Base-by-base conservation (phyloP, 176 grass and related monocot species). In the Oryza nivara region DNA sequence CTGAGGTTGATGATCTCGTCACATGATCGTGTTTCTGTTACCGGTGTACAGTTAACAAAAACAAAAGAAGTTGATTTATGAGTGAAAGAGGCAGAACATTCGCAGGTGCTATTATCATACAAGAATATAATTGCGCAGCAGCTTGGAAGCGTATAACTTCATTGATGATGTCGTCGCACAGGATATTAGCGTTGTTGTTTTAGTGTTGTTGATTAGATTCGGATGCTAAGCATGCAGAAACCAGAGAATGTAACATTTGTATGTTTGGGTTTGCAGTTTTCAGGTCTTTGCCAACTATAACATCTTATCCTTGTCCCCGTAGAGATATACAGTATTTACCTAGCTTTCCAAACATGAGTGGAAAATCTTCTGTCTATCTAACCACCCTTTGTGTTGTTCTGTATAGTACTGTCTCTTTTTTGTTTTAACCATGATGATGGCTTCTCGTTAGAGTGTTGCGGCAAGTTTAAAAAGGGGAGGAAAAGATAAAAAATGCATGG, bases 1-100 rank as follows among this genome's bases (percentile, higher is more conserved):
- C 96, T 0, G 89, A 94, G 86, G 96, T 98, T 9, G 96, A 95
- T 10, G 96, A 98, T 79, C 76, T 90, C 14, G 89, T 90, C 46
- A 83, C 96, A 20, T 95, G 87, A 98, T 30, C 8, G 34, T 0
- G 9, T 64, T 73, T 75, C 49, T 74, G 64, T 63, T 23, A 60
- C 72, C 22, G 23, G 75, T 80, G 80, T 74, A 87, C 81, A 90
- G 75, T 87, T 87, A 80, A 69, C 63, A 20, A 4, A 75, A 44
- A 2, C 30, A 41, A 51, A 82, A 23, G 13, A 40, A 43, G 49
- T 30, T 72, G 13, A 16, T 30, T 85, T 70, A 23, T 64, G 26
- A 46, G 60, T 67, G 26, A 22, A 60, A 82, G 78, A 74, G 5
- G 54, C 15, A 68, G 83, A 78, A 58, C 47, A 56, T 90, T 61